Conservation (phyloP, 768 basidiomycete species). For the Phlegmacium glaucopus region DNA sequence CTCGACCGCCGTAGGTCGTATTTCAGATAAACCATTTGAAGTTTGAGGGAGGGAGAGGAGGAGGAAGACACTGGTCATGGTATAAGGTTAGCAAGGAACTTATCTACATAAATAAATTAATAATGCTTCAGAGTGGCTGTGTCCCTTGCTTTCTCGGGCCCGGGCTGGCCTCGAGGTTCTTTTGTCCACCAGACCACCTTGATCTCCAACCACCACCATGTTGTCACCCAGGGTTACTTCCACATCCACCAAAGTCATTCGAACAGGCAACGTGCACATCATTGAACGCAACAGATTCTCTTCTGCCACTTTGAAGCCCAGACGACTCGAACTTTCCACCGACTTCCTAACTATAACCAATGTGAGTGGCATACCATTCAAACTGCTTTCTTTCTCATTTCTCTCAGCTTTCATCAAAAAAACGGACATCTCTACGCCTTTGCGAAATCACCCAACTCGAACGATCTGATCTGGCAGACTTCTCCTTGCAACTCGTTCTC, state of each 20-base stretch:
- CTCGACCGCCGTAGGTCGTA: conserved; percentile 35
- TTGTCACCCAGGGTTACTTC: neutral
- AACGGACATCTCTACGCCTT: conserved; percentile 26
- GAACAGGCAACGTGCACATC: conserved; percentile 17
- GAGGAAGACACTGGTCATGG: conserved; percentile 37
- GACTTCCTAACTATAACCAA: conserved; percentile 20
- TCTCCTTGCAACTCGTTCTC: conserved; percentile 20
- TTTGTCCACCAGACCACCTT: too few species aligned
- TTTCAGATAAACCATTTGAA: conserved; percentile 46
- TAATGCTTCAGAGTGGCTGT: too few species aligned
- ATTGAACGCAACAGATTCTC: conserved; percentile 19
- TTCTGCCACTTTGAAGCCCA: conserved; percentile 20
- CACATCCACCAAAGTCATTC: conserved; percentile 10
- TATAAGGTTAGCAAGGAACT: too few species aligned
- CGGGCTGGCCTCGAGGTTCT: too few species aligned
- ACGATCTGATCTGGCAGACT: conserved; percentile 34
- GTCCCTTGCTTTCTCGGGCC: too few species aligned
- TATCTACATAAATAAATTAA: too few species aligned
- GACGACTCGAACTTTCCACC: conserved; percentile 19
- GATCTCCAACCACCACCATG: too few species aligned
- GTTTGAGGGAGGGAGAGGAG: conserved; percentile 48
- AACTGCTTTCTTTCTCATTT: neutral
- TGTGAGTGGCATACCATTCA: conserved; percentile 10
- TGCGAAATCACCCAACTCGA: conserved; percentile 35
- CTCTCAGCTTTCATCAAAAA: conserved; percentile 17